Evolutionary conservation across 805 yeast species (phyloP), one percentile per base, ranked within the genome.

Genomic region (Metschnikowia similis): DNA sequence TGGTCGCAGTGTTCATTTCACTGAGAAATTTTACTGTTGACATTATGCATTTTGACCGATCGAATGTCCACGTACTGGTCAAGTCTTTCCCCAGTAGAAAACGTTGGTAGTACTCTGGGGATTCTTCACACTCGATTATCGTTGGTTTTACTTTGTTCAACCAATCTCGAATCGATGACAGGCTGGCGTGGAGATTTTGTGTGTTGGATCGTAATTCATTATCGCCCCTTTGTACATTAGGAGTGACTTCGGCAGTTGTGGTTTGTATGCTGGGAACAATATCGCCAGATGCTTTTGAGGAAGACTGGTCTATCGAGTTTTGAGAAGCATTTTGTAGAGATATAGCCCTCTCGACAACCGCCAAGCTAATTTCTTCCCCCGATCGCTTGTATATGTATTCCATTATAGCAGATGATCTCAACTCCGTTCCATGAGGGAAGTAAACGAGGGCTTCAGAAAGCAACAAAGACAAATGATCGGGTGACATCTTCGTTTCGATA

Each of bases 11-110:
- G 8, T 49, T 47, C 6, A 54, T 35, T 8, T 35, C 34, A 30
- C 48, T 47, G 3, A 56, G 46, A 45, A 47, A 60, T 39, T 58
- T 63, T 4, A 62, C 48, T 5, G 64, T 58, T 4, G 61, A 49
- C 34, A 53, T 28, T 11, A 62, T 47, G 17, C 56, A 48, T 49
- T 57, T 60, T 39, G 55, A 51, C 47, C 47, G 53, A 4, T 48
- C 53, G 35, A 56, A 55, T 9, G 55, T 53, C 66, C 66, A 62
- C 36, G 52, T 46, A 7, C 44, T 45, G 6, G 56, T 49, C 45
- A 50, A 46, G n/a, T 38, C 45, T 16, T 41, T 34, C 14, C 34
- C 45, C 31, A 28, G 50, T 29, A 59, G 48, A 16, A 48, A 48
- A 16, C 21, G 30, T n/a, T 40, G 39, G 35, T 60, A 60, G 42